phyloP scores from a whole-genome alignment of 2,329 filamentous ascomycete species.

The Colletotrichum sp. region DNA sequence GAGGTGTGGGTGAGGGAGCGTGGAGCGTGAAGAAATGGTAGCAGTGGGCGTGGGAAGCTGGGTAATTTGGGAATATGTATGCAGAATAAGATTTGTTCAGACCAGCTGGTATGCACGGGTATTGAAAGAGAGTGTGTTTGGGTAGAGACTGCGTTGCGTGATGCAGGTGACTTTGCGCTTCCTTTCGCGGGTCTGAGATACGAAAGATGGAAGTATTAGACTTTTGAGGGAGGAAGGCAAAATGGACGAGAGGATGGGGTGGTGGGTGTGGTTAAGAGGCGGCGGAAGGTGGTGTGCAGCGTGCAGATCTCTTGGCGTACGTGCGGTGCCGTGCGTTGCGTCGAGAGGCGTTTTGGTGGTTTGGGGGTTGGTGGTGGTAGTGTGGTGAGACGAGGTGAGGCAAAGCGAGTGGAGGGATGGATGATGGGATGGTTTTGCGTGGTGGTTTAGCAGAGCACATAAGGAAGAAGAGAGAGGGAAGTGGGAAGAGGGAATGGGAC shows the following conservation, averaged over 20 bases:
- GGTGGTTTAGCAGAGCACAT: neutral
- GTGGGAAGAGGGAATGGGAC: constrained; percentile 10
- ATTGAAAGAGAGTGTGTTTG: neutral
- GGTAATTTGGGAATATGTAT: neutral
- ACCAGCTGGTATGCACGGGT: neutral
- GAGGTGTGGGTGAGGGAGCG: neutral
- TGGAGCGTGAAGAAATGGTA: neutral
- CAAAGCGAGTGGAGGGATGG: neutral
- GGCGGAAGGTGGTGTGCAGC: neutral
- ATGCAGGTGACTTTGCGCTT: neutral
- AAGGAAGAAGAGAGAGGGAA: neutral
- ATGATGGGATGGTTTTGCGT: neutral
- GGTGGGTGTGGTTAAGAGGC: constrained; percentile 3
- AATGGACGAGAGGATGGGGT: neutral
- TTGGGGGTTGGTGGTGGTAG: neutral
- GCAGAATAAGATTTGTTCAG: constrained; percentile 1
- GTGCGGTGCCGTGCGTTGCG: constrained; percentile 7
- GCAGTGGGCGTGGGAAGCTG: accelerated
- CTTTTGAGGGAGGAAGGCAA: neutral
- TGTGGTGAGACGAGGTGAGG: constrained; percentile 11
- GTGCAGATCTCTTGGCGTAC: constrained; percentile 11
- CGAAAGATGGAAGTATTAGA: neutral
- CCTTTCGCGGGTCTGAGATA: neutral
- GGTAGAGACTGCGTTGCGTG: neutral
- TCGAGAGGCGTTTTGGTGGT: neutral